phyloP scores from a whole-genome alignment of 441 rosid genomes.

The Pelargonium citronellum region DNA sequence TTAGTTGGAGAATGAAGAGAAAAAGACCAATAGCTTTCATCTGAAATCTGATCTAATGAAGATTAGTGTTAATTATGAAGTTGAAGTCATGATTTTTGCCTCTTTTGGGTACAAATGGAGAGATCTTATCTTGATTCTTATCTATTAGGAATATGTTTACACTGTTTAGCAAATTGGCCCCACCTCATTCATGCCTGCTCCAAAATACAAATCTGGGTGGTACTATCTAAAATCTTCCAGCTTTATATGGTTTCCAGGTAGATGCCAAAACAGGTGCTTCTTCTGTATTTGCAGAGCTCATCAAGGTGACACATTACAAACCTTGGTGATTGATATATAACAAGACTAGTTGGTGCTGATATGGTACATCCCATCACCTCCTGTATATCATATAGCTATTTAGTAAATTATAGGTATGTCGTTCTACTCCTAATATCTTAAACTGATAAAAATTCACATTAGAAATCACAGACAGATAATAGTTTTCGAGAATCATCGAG shows the following conservation, averaged over 20 bases:
- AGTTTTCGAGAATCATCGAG: background rate
- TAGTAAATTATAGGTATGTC: background rate
- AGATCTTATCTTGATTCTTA: background rate
- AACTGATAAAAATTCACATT: too few species aligned
- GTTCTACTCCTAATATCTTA: too few species aligned
- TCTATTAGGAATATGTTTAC: background rate
- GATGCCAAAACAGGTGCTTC: constrained; percentile 3
- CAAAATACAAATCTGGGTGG: constrained; percentile 2
- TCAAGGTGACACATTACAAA: constrained; percentile 1
- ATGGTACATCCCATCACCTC: background rate
- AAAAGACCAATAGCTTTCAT: too few species aligned
- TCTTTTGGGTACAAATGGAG: background rate
- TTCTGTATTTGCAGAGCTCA: background rate
- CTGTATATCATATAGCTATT: background rate
- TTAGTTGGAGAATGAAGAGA: background rate
- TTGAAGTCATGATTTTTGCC: background rate
- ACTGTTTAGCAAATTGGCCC: constrained; percentile 1
- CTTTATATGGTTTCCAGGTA: constrained; percentile 2
- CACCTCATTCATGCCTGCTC: background rate
- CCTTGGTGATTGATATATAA: background rate
- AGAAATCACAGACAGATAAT: background rate
- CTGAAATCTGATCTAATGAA: background rate
- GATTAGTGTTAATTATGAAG: constrained; percentile 1
- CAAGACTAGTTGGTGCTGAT: background rate
- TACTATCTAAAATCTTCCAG: background rate